A percentile compares a stretch with the other conserved stretches of the same genome.
These are phyloP conservation scores for Penicillium sp. DNA, from an alignment of 2,329 filamentous ascomycete species.

Conservation along the genomic window DNA sequence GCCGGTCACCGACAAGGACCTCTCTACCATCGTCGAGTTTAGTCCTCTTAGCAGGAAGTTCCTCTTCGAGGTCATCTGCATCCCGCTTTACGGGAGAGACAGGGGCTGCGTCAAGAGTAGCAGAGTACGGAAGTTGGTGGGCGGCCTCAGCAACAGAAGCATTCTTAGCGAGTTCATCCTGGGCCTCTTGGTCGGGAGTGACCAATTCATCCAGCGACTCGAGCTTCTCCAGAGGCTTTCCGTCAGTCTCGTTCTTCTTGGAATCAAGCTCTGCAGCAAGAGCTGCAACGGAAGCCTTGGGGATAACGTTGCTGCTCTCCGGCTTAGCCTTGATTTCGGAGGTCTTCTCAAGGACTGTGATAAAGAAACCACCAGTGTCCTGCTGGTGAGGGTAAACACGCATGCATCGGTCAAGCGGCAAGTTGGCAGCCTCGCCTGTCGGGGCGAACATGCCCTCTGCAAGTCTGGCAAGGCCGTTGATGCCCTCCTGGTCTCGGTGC, in stretches of 20 bases:
- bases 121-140: slow-evolving; percentile 34
- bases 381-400: slow-evolving; percentile 92
- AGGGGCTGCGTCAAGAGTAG: slow-evolving; percentile 26
- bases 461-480: slow-evolving; percentile 65
- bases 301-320: slow-evolving; percentile 52
- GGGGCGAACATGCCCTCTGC: slow-evolving; percentile 81
- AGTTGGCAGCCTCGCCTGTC: slow-evolving; percentile 52
- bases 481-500: slow-evolving; percentile 59
- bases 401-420: slow-evolving; percentile 87
- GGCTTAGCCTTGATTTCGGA: slow-evolving; percentile 76
- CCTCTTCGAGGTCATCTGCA: slow-evolving; percentile 35
- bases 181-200: slow-evolving; percentile 26
- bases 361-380: slow-evolving; percentile 97
- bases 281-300: slow-evolving; percentile 40
- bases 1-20: slow-evolving; percentile 38
- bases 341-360: slow-evolving; percentile 89
- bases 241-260: slow-evolving; percentile 28
- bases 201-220: slow-evolving; percentile 42
- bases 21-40: slow-evolving; percentile 42
- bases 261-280: slow-evolving; percentile 36
- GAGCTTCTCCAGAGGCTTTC: slow-evolving; percentile 36
- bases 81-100: slow-evolving; percentile 32
- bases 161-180: slow-evolving; percentile 34
- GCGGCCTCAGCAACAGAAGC: slow-evolving; percentile 35
- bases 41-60: slow-evolving; percentile 44